Conservation (phyloP, 352 stramenopile species). For the Phytophthora melonis region DNA sequence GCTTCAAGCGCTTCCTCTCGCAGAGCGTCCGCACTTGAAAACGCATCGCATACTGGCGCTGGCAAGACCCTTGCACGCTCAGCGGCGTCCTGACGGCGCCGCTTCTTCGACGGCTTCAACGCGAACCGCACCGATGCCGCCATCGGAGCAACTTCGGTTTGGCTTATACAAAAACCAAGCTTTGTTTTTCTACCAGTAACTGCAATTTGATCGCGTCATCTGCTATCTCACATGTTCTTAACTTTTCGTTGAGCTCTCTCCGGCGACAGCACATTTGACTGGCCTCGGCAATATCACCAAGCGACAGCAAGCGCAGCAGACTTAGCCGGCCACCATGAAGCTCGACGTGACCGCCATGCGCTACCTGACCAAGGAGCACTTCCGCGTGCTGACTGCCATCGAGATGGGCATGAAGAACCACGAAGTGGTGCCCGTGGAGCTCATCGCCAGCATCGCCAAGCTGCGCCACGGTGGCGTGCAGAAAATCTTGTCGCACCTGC, state of each 20-base stretch:
- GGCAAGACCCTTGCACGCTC: background rate
- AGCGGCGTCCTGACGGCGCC: constrained; percentile 25
- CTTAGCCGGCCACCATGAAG: constrained; percentile 74
- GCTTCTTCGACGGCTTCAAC: constrained; percentile 44
- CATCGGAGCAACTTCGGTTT: background rate
- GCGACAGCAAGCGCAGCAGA: constrained; percentile 8
- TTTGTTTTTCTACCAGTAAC: constrained; percentile 6
- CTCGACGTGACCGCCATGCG: constrained; percentile 95
- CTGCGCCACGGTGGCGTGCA: constrained; percentile 97
- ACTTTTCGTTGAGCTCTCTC: background rate
- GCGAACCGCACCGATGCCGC: constrained; percentile 40
- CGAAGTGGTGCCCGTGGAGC: constrained; percentile 96
- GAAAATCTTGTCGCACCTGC: constrained; percentile 97
- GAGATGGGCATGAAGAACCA: constrained; percentile 99
- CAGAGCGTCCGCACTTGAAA: constrained; percentile 17
- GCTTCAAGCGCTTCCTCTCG: constrained; percentile 2
- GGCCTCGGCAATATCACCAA: constrained; percentile 22
- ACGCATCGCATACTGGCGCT: background rate
- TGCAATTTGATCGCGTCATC: constrained; percentile 6
- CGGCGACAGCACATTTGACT: constrained; percentile 25
- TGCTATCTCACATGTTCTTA: constrained; percentile 3
- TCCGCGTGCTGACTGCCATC: constrained; percentile 98
- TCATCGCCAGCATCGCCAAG: constrained; percentile 97
- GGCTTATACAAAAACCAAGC: background rate
- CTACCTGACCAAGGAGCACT: constrained; percentile 96